These are phyloP conservation scores for Nemania diffusa DNA, from an alignment of 2,329 filamentous ascomycete genomes.

Conservation along the genomic window DNA sequence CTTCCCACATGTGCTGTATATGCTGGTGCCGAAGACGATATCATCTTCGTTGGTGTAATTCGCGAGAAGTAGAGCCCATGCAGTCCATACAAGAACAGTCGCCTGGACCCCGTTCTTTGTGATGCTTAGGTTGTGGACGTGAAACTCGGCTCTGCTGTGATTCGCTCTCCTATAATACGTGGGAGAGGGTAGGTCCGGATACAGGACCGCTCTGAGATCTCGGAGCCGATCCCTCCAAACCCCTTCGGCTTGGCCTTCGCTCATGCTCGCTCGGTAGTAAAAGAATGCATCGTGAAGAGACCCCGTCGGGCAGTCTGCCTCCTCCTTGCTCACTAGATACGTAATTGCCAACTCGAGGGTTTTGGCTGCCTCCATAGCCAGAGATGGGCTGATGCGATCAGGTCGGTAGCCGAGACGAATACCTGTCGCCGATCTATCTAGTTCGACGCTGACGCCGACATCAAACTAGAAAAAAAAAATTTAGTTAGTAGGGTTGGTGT, in stretches of 20 bases:
- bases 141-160: conserved; percentile 14
- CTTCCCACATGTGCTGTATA: conserved; percentile 7
- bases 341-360: conserved; percentile 13
- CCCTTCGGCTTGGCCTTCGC: conserved; percentile 14
- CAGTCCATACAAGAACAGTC: conserved; percentile 11
- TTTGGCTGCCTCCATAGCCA: conserved; percentile 7
- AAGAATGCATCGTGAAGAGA: conserved; percentile 15
- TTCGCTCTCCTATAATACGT: conserved; percentile 10
- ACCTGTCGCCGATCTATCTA: conserved; percentile 7
- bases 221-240: conserved; percentile 11
- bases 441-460: conserved; percentile 14
- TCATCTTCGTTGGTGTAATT: conserved; percentile 5
- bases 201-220: conserved; percentile 12
- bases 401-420: conserved; percentile 14
- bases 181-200: conserved; percentile 12
- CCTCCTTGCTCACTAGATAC: conserved; percentile 14
- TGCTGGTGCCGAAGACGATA: conserved; percentile 8
- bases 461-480: conserved; percentile 10
- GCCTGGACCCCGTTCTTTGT: conserved; percentile 7
- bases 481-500: conserved; percentile 13
- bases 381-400: conserved; percentile 14
- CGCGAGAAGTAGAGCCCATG: conserved; percentile 15
- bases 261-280: conserved; percentile 13
- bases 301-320: conserved; percentile 11
- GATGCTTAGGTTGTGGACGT: conserved; percentile 14